Evolutionary conservation across 2,329 filamentous ascomycete species (phyloP).

Genomic region (Apiospora aurea): DNA sequence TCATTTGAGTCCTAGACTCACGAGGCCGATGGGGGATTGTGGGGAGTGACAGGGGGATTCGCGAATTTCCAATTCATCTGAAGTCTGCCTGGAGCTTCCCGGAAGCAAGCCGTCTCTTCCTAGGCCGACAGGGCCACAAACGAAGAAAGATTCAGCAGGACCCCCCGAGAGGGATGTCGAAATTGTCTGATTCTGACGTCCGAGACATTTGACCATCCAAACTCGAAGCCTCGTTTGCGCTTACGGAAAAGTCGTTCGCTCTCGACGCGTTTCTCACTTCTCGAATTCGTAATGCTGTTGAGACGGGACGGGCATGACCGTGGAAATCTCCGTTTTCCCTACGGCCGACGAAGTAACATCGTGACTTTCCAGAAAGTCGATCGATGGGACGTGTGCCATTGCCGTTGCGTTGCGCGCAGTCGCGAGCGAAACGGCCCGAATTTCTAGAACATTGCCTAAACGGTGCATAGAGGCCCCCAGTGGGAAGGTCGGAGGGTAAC

Average conservation of each 20-base stretch:
- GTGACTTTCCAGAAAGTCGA: slow-evolving; percentile 1
- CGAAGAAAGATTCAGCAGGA: background rate
- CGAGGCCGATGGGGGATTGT: slow-evolving; percentile 4
- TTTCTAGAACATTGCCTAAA: slow-evolving; percentile 25
- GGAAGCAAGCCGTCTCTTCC: background rate
- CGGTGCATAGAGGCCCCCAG: background rate
- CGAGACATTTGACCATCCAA: slow-evolving; percentile 3
- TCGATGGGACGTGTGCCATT: background rate
- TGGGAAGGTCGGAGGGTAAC: background rate
- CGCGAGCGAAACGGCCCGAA: slow-evolving; percentile 21
- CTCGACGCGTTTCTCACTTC: background rate
- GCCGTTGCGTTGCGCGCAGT: background rate
- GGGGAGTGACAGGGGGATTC: background rate
- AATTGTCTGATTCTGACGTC: background rate
- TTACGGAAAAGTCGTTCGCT: background rate
- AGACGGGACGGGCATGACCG: background rate
- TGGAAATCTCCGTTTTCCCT: background rate
- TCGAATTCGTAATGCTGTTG: background rate
- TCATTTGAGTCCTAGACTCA: background rate
- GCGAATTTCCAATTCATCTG: slow-evolving; percentile 1
- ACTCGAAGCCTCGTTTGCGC: background rate
- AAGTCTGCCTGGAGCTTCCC: background rate
- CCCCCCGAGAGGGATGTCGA: background rate
- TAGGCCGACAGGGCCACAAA: background rate
- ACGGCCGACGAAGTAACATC: background rate